Evolutionary conservation across 495 filamentous ascomycete species (phyloP).

Genomic region (Symbiotaphrina buchneri): DNA sequence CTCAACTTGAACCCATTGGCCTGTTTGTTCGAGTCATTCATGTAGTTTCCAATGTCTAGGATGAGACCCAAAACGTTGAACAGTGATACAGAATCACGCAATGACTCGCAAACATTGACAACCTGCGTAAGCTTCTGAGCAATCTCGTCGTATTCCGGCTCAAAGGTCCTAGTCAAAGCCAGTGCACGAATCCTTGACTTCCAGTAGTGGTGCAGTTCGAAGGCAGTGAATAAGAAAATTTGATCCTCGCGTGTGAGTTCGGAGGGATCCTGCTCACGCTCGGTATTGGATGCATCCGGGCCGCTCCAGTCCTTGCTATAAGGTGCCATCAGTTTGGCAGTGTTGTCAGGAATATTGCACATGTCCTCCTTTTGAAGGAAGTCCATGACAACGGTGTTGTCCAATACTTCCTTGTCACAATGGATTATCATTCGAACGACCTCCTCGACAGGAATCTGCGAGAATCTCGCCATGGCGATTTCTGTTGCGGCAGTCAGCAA

Average conservation of each 20-base stretch:
- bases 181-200: constrained; percentile 90
- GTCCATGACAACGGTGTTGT: constrained; percentile 91
- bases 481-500: constrained; percentile 19
- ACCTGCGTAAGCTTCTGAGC: constrained; percentile 61
- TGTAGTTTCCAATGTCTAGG: constrained; percentile 95
- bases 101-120: constrained; percentile 64
- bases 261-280: constrained; percentile 64
- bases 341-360: constrained; percentile 78
- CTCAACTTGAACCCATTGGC: constrained; percentile 94
- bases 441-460: constrained; percentile 53
- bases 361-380: constrained; percentile 85
- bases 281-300: constrained; percentile 54
- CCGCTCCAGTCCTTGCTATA: constrained; percentile 96
- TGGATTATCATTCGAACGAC: constrained; percentile 86
- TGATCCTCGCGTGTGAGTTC: constrained; percentile 91
- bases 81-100: constrained; percentile 73
- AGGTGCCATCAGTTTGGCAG: constrained; percentile 73
- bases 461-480: constrained; percentile 82
- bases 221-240: constrained; percentile 81
- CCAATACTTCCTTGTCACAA: constrained; percentile 77
- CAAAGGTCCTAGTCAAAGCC: constrained; percentile 61
- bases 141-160: constrained; percentile 80
- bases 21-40: constrained; percentile 98
- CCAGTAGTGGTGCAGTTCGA: constrained; percentile 95
- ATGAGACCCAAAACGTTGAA: constrained; percentile 95